These are phyloP conservation scores for Zalaria obscura DNA, from an alignment of 2,329 filamentous ascomycete genomes.

Conservation along the genomic window DNA sequence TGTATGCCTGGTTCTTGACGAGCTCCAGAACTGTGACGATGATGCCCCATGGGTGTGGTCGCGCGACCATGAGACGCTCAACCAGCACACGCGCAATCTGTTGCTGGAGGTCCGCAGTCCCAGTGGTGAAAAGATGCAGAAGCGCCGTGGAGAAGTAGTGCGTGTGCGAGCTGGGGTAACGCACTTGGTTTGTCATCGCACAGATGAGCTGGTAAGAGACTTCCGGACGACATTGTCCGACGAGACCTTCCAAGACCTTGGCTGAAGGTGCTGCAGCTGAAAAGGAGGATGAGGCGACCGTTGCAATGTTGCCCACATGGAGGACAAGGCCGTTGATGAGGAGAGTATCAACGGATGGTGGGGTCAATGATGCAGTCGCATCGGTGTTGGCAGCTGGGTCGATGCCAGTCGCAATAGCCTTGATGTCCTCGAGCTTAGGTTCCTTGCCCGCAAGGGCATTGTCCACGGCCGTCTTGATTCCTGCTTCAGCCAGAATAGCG, in stretches of 20 bases:
- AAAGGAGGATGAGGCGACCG: conserved; percentile 51
- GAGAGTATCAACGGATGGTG: conserved; percentile 43
- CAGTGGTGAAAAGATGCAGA: conserved; percentile 60
- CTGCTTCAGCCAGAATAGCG: conserved; percentile 33
- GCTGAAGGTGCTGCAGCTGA: conserved; percentile 52
- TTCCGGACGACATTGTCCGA: conserved; percentile 44
- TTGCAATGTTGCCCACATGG: conserved; percentile 63
- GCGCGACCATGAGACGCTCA: conserved; percentile 75
- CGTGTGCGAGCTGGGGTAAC: conserved; percentile 78
- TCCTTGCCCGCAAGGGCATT: conserved; percentile 31
- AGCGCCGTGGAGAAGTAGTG: conserved; percentile 84
- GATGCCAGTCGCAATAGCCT: conserved; percentile 50
- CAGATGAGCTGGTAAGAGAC: conserved; percentile 60
- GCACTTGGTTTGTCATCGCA: conserved; percentile 81
- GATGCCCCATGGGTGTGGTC: conserved; percentile 91
- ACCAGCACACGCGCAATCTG: conserved; percentile 80
- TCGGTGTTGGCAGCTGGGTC: conserved; percentile 8
- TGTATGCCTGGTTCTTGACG: conserved; percentile 78
- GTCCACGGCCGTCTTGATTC: conserved; percentile 41
- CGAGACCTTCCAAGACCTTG: conserved; percentile 59
- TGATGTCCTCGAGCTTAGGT: conserved; percentile 56
- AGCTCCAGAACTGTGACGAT: conserved; percentile 80
- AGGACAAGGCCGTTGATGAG: conserved; percentile 74
- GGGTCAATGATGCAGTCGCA: neutral
- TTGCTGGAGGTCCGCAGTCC: conserved; percentile 65